Conservation (phyloP, 768 basidiomycete genomes). For the Collybiopsis confluens region DNA sequence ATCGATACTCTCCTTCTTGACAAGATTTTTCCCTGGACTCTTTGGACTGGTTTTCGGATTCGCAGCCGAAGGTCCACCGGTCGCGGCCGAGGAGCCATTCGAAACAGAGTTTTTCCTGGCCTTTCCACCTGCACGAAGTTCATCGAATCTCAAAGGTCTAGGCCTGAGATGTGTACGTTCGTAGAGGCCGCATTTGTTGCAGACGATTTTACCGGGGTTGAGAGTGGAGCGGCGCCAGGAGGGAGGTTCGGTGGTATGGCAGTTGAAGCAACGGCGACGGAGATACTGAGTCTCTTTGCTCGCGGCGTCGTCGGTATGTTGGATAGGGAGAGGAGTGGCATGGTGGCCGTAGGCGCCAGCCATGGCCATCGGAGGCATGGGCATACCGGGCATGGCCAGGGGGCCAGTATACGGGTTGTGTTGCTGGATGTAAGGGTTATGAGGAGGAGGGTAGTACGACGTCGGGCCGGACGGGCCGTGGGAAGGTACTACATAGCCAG, state of each 20-base stretch:
- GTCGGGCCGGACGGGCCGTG: constrained; percentile 24
- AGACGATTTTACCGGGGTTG: constrained; percentile 89
- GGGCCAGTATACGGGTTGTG: constrained; percentile 9
- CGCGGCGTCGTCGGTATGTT: constrained; percentile 88
- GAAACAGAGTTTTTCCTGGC: constrained; percentile 50
- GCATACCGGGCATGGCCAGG: constrained; percentile 2
- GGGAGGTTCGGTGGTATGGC: constrained; percentile 87
- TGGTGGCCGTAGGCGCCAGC: constrained; percentile 15
- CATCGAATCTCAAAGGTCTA: constrained; percentile 81
- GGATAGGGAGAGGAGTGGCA: constrained; percentile 50
- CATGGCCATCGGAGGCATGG: neutral
- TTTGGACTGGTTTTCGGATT: neutral
- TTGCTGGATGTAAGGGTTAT: constrained; percentile 37
- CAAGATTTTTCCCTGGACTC: constrained; percentile 13
- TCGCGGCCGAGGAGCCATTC: too few relatives aligned
- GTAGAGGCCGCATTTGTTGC: constrained; percentile 91
- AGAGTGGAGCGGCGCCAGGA: constrained; percentile 85
- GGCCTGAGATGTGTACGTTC: constrained; percentile 85
- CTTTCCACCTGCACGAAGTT: constrained; percentile 83
- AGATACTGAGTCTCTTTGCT: constrained; percentile 90
- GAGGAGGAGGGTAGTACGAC: constrained; percentile 17
- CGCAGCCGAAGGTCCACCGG: neutral
- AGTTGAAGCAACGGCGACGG: constrained; percentile 84
- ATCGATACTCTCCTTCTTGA: constrained; percentile 67
- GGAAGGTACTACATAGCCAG: constrained; percentile 58